Conservation (phyloP, 345 rosid genomes). For the Geranium rotundifolium region DNA sequence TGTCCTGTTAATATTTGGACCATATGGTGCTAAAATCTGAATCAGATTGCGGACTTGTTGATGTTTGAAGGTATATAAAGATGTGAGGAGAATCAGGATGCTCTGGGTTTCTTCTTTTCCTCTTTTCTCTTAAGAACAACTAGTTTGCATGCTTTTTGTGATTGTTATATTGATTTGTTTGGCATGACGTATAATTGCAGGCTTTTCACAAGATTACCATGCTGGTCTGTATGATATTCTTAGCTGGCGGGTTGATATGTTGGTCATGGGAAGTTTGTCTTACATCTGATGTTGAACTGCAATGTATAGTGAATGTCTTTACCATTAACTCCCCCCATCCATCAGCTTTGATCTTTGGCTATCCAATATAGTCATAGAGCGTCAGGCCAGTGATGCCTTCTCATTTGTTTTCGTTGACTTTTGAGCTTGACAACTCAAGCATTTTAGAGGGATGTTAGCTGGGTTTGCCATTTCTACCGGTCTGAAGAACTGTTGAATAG, state of each 20-base stretch:
- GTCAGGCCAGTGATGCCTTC: background rate
- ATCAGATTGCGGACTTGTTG: slow-evolving; percentile 12
- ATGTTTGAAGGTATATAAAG: slow-evolving; percentile 14
- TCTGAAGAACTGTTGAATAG: background rate
- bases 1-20: slow-evolving; percentile 10
- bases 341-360: slow-evolving; percentile 10
- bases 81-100: slow-evolving; percentile 14
- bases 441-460: background rate
- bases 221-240: slow-evolving; percentile 55
- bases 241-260: slow-evolving; percentile 74
- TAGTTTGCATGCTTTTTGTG: slow-evolving; percentile 23
- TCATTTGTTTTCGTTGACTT: too few species aligned
- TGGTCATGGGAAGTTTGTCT: slow-evolving; percentile 55
- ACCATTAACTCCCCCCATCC: slow-evolving; percentile 13
- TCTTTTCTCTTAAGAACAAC: slow-evolving; percentile 13
- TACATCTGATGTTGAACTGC: slow-evolving; percentile 38
- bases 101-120: slow-evolving; percentile 8
- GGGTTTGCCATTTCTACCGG: too few species aligned
- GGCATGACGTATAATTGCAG: slow-evolving; percentile 76
- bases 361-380: background rate
- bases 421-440: background rate
- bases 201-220: slow-evolving; percentile 53
- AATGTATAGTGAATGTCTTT: slow-evolving; percentile 29
- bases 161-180: slow-evolving; percentile 50
- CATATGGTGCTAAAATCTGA: slow-evolving; percentile 11